Evolutionary conservation across 2,329 filamentous ascomycete species (phyloP).

Genomic region (Xylaria sp.): DNA sequence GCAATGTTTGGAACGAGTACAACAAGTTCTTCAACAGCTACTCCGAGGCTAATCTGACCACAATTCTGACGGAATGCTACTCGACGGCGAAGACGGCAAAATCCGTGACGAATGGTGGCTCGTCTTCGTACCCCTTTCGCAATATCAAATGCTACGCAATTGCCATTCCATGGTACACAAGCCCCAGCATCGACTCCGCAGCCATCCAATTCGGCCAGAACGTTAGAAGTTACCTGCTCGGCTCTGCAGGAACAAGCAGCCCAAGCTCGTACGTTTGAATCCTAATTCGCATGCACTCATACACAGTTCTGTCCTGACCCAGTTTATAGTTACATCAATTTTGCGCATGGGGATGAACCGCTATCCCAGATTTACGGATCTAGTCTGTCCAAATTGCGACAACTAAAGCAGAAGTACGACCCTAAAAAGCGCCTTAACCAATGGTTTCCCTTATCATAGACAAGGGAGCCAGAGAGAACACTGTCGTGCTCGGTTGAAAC

Average conservation of each 20-base stretch:
- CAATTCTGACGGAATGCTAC: conserved; percentile 54
- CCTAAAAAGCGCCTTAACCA: conserved; percentile 46
- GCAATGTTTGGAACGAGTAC: conserved; percentile 54
- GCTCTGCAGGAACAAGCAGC: conserved; percentile 35
- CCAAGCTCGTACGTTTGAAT: conserved; percentile 38
- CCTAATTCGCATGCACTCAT: background rate
- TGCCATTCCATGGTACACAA: conserved; percentile 55
- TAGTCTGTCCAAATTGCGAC: conserved; percentile 44
- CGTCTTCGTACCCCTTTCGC: conserved; percentile 49
- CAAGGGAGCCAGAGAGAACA: background rate
- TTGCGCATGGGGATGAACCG: conserved; percentile 50
- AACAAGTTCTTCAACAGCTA: conserved; percentile 50
- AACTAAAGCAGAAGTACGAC: conserved; percentile 47
- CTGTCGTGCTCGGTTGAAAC: background rate
- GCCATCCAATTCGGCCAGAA: conserved; percentile 51
- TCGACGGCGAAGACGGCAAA: conserved; percentile 48
- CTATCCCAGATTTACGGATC: conserved; percentile 42
- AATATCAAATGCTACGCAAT: conserved; percentile 53
- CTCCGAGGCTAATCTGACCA: conserved; percentile 47
- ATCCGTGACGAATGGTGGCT: conserved; percentile 35
- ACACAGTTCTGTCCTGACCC: conserved; percentile 20
- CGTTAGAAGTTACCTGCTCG: conserved; percentile 48
- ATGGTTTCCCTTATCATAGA: conserved; percentile 44
- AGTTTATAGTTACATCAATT: conserved; percentile 49
- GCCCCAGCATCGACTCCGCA: conserved; percentile 50